Conservation (phyloP, 768 basidiomycete genomes). For the Xerocomellus intermedius region DNA sequence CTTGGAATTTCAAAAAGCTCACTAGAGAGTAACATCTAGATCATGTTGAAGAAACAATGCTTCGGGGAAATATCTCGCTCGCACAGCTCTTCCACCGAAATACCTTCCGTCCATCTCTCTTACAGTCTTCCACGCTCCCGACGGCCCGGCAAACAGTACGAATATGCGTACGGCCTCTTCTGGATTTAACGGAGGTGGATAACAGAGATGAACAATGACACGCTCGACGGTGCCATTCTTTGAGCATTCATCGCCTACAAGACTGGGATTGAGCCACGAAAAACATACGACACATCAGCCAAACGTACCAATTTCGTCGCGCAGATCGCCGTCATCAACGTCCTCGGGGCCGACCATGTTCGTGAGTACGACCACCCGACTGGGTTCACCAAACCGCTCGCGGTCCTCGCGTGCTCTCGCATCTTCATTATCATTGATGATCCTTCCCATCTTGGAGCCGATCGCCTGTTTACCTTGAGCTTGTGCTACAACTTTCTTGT, state of each 20-base stretch:
- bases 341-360: slow-evolving; percentile 89
- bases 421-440: slow-evolving; percentile 89
- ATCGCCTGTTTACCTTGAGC: slow-evolving; percentile 38
- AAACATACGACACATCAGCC: neutral
- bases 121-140: slow-evolving; percentile 94
- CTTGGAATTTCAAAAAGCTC: neutral
- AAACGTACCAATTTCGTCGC: slow-evolving; percentile 80
- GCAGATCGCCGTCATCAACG: slow-evolving; percentile 77
- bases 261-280: neutral
- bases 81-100: slow-evolving; percentile 83
- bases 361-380: slow-evolving; percentile 83
- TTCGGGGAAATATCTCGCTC: slow-evolving; percentile 82
- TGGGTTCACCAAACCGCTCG: slow-evolving; percentile 83
- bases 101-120: slow-evolving; percentile 90
- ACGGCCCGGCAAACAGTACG: slow-evolving; percentile 86
- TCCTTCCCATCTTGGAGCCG: slow-evolving; percentile 78
- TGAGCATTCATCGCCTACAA: slow-evolving; percentile 81
- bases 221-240: slow-evolving; percentile 92
- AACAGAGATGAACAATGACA: slow-evolving; percentile 77
- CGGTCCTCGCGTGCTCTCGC: slow-evolving; percentile 72
- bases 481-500: slow-evolving; percentile 37
- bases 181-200: slow-evolving; percentile 60
- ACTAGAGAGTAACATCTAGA: slow-evolving; percentile 42
- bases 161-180: slow-evolving; percentile 92
- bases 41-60: slow-evolving; percentile 46